Conservation (phyloP, 805 yeast species). For the Myxozyma neglecta region DNA sequence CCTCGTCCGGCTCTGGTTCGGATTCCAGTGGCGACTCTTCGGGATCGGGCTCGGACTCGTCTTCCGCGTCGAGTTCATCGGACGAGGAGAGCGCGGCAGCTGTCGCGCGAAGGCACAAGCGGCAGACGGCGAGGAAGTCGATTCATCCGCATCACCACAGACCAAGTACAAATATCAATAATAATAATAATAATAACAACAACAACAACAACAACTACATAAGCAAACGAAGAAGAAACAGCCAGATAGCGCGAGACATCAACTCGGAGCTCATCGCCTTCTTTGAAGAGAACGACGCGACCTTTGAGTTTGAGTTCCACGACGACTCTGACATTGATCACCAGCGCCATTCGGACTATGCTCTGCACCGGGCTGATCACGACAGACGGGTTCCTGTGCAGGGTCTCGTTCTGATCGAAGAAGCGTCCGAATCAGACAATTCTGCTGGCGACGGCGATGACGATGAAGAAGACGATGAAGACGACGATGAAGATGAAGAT, state of each 20-base stretch:
- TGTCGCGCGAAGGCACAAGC: too few relatives aligned
- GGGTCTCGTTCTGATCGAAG: constrained; percentile 34
- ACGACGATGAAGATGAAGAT: constrained; percentile 31
- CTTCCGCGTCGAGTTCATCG: too few relatives aligned
- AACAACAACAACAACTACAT: constrained; percentile 3
- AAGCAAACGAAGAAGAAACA: constrained; percentile 1
- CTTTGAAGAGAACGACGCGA: constrained; percentile 19
- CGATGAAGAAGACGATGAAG: constrained; percentile 44
- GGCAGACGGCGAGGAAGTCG: too few relatives aligned
- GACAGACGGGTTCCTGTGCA: constrained; percentile 14
- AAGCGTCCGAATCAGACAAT: constrained; percentile 45
- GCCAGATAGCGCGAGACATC: constrained; percentile 4
- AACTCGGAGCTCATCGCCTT: constrained; percentile 28
- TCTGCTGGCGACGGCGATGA: constrained; percentile 45
- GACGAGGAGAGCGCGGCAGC: too few relatives aligned
- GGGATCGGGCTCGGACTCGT: neutral
- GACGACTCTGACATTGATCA: constrained; percentile 29
- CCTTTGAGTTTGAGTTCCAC: constrained; percentile 13
- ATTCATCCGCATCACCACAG: neutral
- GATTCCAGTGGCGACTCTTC: too few relatives aligned
- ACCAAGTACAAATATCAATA: neutral
- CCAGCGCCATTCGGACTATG: neutral
- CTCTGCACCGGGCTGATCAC: constrained; percentile 6
- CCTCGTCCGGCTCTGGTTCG: constrained; percentile 11
- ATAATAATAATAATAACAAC: neutral